Conservation (phyloP, 441 rosid species). For the Dalechampia spathulata region DNA sequence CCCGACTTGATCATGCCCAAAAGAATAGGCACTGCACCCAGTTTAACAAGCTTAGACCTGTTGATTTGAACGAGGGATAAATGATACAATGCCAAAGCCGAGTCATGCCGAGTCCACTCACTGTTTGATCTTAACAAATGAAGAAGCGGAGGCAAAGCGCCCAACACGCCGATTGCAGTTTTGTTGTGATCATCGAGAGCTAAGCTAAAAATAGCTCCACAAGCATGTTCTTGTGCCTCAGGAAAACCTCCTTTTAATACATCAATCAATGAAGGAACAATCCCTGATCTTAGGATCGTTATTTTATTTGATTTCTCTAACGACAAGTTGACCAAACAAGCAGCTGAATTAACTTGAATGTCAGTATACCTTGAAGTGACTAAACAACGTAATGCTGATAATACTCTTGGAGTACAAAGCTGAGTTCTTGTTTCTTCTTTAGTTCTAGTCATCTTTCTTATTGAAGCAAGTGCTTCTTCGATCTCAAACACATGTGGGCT, state of each 20-base stretch:
- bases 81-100: conserved; percentile 74
- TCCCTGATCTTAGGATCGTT: conserved; percentile 77
- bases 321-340: conserved; percentile 70
- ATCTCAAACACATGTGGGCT: conserved; percentile 39
- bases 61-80: conserved; percentile 70
- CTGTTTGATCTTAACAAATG: conserved; percentile 47
- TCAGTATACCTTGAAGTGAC: conserved; percentile 45
- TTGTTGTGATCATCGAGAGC: conserved; percentile 72
- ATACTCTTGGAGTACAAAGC: conserved; percentile 50
- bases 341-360: conserved; percentile 67
- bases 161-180: conserved; percentile 79
- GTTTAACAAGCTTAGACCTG: conserved; percentile 47
- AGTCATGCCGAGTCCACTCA: conserved; percentile 63
- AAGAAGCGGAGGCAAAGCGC: conserved; percentile 69
- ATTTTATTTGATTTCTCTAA: conserved; percentile 60
- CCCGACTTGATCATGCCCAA: conserved; percentile 57
- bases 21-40: conserved; percentile 52
- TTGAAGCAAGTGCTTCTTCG: conserved; percentile 50
- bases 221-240: conserved; percentile 78
- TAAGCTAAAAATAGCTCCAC: conserved; percentile 71
- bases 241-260: conserved; percentile 60
- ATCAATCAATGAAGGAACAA: conserved; percentile 59
- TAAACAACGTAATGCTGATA: conserved; percentile 40
- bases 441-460: conserved; percentile 54
- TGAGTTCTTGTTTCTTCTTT: conserved; percentile 35